Evolutionary conservation across 306 rosid genomes (phyloP).

Genomic region (Astragalus glycyphyllos): DNA sequence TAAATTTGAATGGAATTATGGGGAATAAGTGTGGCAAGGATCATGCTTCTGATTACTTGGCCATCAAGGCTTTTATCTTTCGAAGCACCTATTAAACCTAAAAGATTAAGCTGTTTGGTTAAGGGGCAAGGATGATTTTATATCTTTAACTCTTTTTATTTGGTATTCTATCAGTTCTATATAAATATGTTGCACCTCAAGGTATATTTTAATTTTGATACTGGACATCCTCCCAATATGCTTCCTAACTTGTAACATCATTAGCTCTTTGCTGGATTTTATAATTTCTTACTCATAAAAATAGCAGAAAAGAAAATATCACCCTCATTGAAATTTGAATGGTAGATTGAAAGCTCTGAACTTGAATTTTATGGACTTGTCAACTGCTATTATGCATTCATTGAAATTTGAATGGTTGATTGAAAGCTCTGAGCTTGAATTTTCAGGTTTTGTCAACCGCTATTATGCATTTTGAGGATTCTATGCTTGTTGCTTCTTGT

Average conservation of each 20-base stretch:
- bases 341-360: constrained; percentile 28
- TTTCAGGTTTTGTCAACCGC: constrained; percentile 87
- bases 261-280: constrained; percentile 9
- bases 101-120: constrained; percentile 35
- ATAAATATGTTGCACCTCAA: not conserved
- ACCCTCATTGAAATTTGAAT: constrained; percentile 19
- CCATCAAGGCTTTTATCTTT: constrained; percentile 11
- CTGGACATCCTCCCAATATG: constrained; percentile 19
- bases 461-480: constrained; percentile 86
- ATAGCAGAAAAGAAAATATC: constrained; percentile 8
- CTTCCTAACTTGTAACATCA: constrained; percentile 18
- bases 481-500: constrained; percentile 86
- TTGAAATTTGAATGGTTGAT: constrained; percentile 32
- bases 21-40: constrained; percentile 7
- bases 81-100: constrained; percentile 18
- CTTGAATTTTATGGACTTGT: constrained; percentile 70
- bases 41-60: constrained; percentile 32
- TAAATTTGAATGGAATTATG: constrained; percentile 11
- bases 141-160: constrained; percentile 3
- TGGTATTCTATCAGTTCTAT: constrained; percentile 31
- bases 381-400: constrained; percentile 75
- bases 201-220: constrained; percentile 22
- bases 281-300: constrained; percentile 22
- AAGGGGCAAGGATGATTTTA: constrained; percentile 11
- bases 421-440: constrained; percentile 37